These are phyloP conservation scores for Naematelia aurantialba DNA, from an alignment of 768 basidiomycete species.

Conservation along the genomic window DNA sequence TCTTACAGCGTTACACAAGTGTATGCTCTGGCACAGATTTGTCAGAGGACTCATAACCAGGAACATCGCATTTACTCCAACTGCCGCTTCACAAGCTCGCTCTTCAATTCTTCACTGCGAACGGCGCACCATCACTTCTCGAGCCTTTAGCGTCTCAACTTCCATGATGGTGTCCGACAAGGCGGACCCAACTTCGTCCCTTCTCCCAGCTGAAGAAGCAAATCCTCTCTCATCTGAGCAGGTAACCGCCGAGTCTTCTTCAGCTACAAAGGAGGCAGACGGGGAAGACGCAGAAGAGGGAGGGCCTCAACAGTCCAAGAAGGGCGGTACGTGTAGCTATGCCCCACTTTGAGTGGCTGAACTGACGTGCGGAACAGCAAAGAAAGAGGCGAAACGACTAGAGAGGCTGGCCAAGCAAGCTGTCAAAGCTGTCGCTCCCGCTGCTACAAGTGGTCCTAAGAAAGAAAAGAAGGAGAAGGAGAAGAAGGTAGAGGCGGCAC, in stretches of 20 bases:
- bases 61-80: neutral
- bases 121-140: slow-evolving; percentile 1
- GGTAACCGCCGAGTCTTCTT: slow-evolving; percentile 5
- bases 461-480: slow-evolving; percentile 65
- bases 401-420: slow-evolving; percentile 56
- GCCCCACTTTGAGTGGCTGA: neutral
- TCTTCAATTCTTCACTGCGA: too few species aligned
- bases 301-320: slow-evolving; percentile 9
- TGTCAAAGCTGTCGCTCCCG: slow-evolving; percentile 52
- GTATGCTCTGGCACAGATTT: slow-evolving; percentile 5
- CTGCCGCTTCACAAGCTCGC: neutral
- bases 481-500: slow-evolving; percentile 65
- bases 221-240: slow-evolving; percentile 7
- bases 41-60: neutral
- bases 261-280: slow-evolving; percentile 15
- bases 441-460: slow-evolving; percentile 55
- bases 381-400: slow-evolving; percentile 74
- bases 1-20: neutral
- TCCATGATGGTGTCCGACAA: slow-evolving; percentile 18
- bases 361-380: slow-evolving; percentile 54
- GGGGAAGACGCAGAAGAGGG: slow-evolving; percentile 15
- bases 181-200: slow-evolving; percentile 10
- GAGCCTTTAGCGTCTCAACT: neutral
- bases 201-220: slow-evolving; percentile 21
- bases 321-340: slow-evolving; percentile 13